Base-by-base conservation (phyloP, 179 eudicot species). In the Vitellaria paradoxa region DNA sequence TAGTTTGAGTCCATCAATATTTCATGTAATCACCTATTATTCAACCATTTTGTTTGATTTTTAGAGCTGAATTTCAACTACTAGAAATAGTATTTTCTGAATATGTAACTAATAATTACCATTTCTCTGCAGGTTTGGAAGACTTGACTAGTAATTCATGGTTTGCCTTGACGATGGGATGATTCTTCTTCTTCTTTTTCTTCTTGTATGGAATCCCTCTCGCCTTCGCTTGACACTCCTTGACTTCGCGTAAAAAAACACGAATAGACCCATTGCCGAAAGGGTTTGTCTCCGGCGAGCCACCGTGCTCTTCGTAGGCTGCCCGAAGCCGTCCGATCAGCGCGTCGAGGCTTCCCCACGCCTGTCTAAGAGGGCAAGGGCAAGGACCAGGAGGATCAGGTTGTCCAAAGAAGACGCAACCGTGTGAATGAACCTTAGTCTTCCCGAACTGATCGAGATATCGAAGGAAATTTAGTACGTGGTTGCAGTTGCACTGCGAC, bases 191-290 rank as follows among this genome's bases (percentile, higher is more conserved):
- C 80, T 78, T 84, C 82, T 84, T 84, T 70, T 84, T 84, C 82
- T 81, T 84, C 82, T 84, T 84, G 70, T 75, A 84, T 0, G 82
- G 84, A 64, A 84, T 81, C 30, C 87, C 87, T 62, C 87, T 81
- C 0, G 87, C 87, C 73, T 84, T 84, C 9, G 87, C 81, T 72
- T 84, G 87, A 78, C 82, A 78, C 62, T 84, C 87, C 73, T 84
- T 84, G 20, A 84, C 84, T 63, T 84, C 82, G 7, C 87, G 70
- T 9, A 84, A 63, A 74, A 76, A 84, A 14, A 84, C 77, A 4
- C 87, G 82, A 63, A 84, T 81, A 5, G 84, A 79, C 40, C 87
- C 87, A n/a, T 84, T 81, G 1, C 84, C 87, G 42, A 84, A 84
- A 0, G 77, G 77, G 59, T 74, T 74, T 0, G 65, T n/a, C 4